Evolutionary conservation across 139 green algal genomes (phyloP).

Genomic region (Helicosporidium sp.): DNA sequence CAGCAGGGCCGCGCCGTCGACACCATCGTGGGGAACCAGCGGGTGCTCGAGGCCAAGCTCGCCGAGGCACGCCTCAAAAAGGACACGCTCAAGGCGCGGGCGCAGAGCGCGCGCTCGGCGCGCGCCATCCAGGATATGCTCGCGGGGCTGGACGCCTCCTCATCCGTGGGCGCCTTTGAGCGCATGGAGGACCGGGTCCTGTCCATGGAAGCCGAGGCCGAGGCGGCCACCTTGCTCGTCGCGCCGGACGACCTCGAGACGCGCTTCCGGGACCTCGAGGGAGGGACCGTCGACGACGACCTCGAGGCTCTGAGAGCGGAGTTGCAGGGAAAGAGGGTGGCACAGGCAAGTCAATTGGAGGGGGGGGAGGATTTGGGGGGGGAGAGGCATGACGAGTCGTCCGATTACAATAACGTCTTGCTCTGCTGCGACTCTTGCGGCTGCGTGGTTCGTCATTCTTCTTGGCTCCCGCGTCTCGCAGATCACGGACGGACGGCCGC

Average conservation of each 20-base stretch:
- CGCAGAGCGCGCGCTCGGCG: constrained; percentile 63
- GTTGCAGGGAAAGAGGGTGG: too few species aligned
- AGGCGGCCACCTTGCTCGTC: constrained; percentile 54
- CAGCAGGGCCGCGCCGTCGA: constrained; percentile 66
- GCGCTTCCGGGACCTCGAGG: constrained; percentile 71
- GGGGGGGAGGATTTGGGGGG: too few species aligned
- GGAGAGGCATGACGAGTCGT: too few species aligned
- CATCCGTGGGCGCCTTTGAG: constrained; percentile 75
- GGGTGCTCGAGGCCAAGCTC: constrained; percentile 66
- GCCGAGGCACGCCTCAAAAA: constrained; percentile 92
- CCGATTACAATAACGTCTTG: too few species aligned
- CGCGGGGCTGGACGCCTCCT: constrained; percentile 60
- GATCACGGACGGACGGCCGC: too few species aligned
- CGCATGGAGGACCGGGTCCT: constrained; percentile 99
- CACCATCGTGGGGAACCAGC: constrained; percentile 79
- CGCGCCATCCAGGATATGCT: constrained; percentile 36
- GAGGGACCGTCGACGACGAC: constrained; percentile 72
- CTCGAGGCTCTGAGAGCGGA: constrained; percentile 56
- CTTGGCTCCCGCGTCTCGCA: too few species aligned
- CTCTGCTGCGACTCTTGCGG: too few species aligned
- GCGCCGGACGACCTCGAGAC: constrained; percentile 47
- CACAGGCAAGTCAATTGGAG: too few species aligned
- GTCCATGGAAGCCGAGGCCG: constrained; percentile 72
- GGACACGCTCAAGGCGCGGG: constrained; percentile 95
- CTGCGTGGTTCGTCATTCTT: too few species aligned